Base-by-base conservation (phyloP, 768 basidiomycete species). In the Suillus clintonianus region DNA sequence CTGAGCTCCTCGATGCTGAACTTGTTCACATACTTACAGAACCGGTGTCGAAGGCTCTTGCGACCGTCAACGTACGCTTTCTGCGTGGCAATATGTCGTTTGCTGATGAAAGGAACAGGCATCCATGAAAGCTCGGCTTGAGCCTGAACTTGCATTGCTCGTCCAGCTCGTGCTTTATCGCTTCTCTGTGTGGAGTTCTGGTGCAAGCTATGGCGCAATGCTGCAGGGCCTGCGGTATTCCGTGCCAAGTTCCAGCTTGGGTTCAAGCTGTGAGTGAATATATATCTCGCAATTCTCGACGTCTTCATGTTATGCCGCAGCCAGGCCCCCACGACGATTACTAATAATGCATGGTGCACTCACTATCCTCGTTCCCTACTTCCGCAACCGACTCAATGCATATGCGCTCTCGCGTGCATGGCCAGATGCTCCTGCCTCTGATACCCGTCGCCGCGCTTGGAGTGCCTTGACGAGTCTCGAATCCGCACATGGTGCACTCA, bases 1-100 rank as follows among this genome's bases (percentile, higher is more conserved):
- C 96, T 4, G 90, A 94, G 69, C 82, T 96, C 27, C 83, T 98
- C 55, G 97, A 99, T 78, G 86, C 89, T 67, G 95, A 97, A 66
- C 85, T 99, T 19, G 86, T 91, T 37, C 84, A 88, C 34, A 78
- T 97, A 64, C 82, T 99, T 37, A 87, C 86, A 70, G 92, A 92
- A 60, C 95, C 95, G n/a, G 75, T 98, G 55, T 80, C 81, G 65
- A 90, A 85, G 64, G 88, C 95, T 1, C 76, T 97, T 24, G 81
- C 84, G 30, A 77, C 88, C 15, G 78, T 93, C 57, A 85, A 85
- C 67, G 94, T 94, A 76, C 65, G 87, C 68, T 76, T 15, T 22
- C 50, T 57, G 51, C 39, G 34, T 55, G 48, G 43, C 41, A 34
- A 14, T 43, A 19, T 13, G 60, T n/a, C 48, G 56, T 62, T 62